Evolutionary conservation across 1,139 yeast genomes (phyloP), one percentile per base, ranked within the genome.

Genomic region (Debaryomyces sp.): DNA sequence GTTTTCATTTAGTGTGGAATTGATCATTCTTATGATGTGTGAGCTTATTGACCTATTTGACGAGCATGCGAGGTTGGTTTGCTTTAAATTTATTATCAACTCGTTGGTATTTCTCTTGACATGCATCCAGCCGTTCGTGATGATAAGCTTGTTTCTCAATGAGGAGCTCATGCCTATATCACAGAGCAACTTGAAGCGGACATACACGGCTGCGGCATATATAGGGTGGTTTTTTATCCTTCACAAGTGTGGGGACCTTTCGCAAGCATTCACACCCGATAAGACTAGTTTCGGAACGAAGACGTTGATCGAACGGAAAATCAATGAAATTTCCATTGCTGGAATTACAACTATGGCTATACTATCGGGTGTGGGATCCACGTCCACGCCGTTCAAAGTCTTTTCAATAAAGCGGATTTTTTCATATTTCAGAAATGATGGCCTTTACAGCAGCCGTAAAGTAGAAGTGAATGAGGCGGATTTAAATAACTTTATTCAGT

Each of bases 341-440:
- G 96, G 96, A 1, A 84, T 88, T 23, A 82, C 89, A 1, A 70
- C 85, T 35, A 84, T 87, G 77, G 90, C 92, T 0, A 63, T 81
- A 0, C 67, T 89, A 35, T 84, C 91, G 2, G 96, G 95, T 0
- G 72, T 88, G 40, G 94, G 94, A 1, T 84, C 91, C 9, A 81
- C 84, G 13, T 77, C 91, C n/a, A 84, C 90, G 0, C 84, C 87
- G 0, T 70, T 67, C 51, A 61, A 62, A 36, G 45, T 56, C 18
- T 57, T 61, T 27, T 41, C 55, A 5, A 46, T 54, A 37, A 58
- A 46, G 38, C 45, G 24, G 32, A 50, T 35, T 22, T 17, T 52
- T 10, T 46, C 50, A 15, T 43, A 37, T 12, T 29, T 44, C 5
- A 32, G 33, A n/a, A 30, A 34, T 6, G 29, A 43, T 18, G 43